Evolutionary conservation across 352 stramenopile species (phyloP).

Genomic region (Pythium volutum): DNA sequence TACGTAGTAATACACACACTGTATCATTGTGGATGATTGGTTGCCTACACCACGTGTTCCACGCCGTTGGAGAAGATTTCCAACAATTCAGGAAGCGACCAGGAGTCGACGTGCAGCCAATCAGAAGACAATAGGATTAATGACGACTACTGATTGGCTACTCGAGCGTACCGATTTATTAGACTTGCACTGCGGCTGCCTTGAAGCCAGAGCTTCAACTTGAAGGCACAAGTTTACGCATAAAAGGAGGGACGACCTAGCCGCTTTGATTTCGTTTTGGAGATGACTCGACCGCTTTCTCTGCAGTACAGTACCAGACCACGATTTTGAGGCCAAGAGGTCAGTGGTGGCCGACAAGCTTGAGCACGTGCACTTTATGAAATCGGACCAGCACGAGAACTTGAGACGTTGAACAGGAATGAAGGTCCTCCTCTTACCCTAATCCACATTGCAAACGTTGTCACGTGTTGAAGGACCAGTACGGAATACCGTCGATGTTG

Average conservation of each 20-base stretch:
- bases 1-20: too few relatives aligned
- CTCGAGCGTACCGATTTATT: neutral
- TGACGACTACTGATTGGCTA: neutral
- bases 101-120: neutral
- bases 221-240: neutral
- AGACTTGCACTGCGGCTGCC: neutral
- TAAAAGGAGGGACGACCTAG: slow-evolving; percentile 13
- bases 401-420: neutral
- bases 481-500: neutral
- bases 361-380: neutral
- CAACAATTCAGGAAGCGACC: neutral
- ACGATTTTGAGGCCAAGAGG: neutral
- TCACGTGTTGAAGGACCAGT: neutral
- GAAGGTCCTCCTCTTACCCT: neutral
- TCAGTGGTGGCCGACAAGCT: neutral
- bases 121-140: neutral
- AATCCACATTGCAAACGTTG: neutral
- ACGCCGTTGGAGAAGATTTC: too few relatives aligned
- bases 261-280: neutral
- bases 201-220: slow-evolving; percentile 7
- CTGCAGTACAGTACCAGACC: neutral
- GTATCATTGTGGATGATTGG: too few relatives aligned
- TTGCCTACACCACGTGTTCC: too few relatives aligned
- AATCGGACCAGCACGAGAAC: slow-evolving; percentile 4
- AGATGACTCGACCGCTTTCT: neutral